phyloP scores from a whole-genome alignment of 306 rosid species.

The Cucumis melo region DNA sequence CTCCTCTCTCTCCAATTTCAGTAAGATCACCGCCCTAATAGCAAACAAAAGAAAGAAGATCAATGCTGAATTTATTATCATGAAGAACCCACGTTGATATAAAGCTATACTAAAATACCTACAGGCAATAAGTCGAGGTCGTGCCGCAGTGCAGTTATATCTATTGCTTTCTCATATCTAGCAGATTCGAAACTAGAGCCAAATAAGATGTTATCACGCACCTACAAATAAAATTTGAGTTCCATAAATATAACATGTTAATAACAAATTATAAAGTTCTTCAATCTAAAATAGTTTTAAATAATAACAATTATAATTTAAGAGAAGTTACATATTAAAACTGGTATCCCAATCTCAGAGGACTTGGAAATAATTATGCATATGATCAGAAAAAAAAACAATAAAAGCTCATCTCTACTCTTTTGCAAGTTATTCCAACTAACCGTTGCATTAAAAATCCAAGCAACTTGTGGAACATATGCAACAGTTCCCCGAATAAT shows the following conservation, averaged over 20 bases:
- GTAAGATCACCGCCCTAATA: conserved; percentile 61
- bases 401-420: neutral
- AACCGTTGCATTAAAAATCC: conserved; percentile 42
- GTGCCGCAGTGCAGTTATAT: conserved; percentile 32
- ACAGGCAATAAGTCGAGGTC: conserved; percentile 37
- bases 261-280: neutral
- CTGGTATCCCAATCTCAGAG: neutral
- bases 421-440: conserved; percentile 6
- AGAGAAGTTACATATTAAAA: neutral
- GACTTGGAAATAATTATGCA: neutral
- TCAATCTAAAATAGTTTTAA: neutral
- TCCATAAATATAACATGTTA: neutral
- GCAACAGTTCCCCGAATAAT: conserved; percentile 34
- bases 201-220: conserved; percentile 38
- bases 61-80: neutral
- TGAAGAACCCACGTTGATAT: neutral
- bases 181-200: conserved; percentile 27
- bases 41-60: conserved; percentile 9
- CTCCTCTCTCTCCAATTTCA: conserved; percentile 91
- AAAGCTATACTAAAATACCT: conserved; percentile 8
- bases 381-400: neutral
- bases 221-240: conserved; percentile 17
- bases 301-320: neutral
- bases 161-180: conserved; percentile 29
- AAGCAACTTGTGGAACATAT: conserved; percentile 39